phyloP scores from a whole-genome alignment of 257 asterid genomes.

The Nicotiana attenuata region DNA sequence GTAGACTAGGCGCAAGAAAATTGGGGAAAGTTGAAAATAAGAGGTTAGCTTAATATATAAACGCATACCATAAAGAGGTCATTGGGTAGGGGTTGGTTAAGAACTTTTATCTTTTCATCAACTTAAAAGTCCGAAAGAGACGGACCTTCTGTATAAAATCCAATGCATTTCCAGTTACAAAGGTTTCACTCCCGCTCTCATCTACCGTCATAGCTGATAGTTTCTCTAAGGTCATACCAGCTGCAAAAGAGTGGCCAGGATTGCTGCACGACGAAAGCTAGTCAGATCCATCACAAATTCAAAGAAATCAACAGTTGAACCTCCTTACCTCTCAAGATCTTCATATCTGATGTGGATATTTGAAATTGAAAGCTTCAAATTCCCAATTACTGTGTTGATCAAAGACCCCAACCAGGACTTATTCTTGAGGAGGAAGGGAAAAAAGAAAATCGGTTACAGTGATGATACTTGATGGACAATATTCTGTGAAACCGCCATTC shows the following conservation, averaged over 20 bases:
- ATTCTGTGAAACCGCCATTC: not conserved
- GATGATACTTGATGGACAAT: not conserved
- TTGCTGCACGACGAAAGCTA: conserved; percentile 47
- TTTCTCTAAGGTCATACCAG: conserved; percentile 80
- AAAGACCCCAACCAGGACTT: conserved; percentile 95
- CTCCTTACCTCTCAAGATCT: conserved; percentile 85
- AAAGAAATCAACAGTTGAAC: conserved; percentile 9
- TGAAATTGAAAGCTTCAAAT: conserved; percentile 90
- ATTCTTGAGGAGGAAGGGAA: conserved; percentile 45
- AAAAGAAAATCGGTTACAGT: conserved; percentile 22
- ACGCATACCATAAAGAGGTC: not conserved
- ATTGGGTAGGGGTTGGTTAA: not conserved
- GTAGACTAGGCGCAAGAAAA: not conserved
- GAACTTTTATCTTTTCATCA: not conserved
- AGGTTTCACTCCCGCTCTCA: conserved; percentile 81
- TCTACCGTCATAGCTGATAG: conserved; percentile 91
- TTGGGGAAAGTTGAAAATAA: not conserved
- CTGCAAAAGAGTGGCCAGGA: conserved; percentile 92
- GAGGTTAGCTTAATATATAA: not conserved
- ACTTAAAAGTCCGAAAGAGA: conserved; percentile 12
- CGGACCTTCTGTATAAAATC: conserved; percentile 84
- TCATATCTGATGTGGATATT: conserved; percentile 96
- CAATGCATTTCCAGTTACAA: conserved; percentile 83
- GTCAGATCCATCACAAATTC: not conserved
- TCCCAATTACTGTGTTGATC: conserved; percentile 93